Conservation (phyloP, 164 flowering plant genomes). For the Vitis vinifera region ASM3070453v1 NC_081817.1:8859001-8859500, state of each 20-base stretch:
- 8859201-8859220: constrained; percentile 32
- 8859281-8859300: constrained; percentile 41
- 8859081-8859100: constrained; percentile 25
- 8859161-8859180: not conserved
- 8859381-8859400: constrained; percentile 36
- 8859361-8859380: constrained; percentile 50
- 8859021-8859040: constrained; percentile 41
- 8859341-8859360: constrained; percentile 33
- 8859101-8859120: not conserved
- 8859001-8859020: constrained; percentile 23
- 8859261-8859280: constrained; percentile 33
- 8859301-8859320: constrained; percentile 25
- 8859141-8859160: too few relatives aligned
- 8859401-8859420: constrained; percentile 46
- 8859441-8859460: too few relatives aligned
- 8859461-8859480: too few relatives aligned
- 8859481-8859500: too few relatives aligned
- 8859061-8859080: constrained; percentile 60
- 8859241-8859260: constrained; percentile 16
- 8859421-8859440: not conserved
- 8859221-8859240: constrained; percentile 28
- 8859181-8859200: constrained; percentile 37
- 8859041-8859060: constrained; percentile 44
- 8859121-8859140: not conserved
- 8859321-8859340: constrained; percentile 21